Conservation (phyloP, 2,329 filamentous ascomycete species). For the Periglandula ipomoeae region DNA sequence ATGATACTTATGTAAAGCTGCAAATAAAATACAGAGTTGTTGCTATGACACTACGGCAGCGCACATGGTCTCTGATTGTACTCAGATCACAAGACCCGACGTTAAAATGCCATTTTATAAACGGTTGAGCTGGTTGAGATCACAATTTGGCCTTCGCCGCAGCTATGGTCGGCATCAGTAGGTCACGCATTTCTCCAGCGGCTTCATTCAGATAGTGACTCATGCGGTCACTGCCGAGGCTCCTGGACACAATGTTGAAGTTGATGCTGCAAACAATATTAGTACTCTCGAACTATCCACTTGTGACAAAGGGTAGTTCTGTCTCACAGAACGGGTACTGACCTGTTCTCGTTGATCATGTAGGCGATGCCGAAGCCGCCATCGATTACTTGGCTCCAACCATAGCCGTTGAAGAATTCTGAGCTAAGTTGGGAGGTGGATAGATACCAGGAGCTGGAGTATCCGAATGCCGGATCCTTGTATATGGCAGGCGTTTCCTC, state of each 20-base stretch:
- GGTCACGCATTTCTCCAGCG: constrained; percentile 77
- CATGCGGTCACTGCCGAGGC: constrained; percentile 83
- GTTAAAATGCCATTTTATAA: no score
- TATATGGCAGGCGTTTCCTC: constrained; percentile 78
- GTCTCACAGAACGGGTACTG: constrained; percentile 10
- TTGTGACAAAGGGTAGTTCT: background rate
- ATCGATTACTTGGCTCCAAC: constrained; percentile 96
- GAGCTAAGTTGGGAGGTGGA: constrained; percentile 83
- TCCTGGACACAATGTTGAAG: constrained; percentile 97
- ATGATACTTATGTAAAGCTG: background rate
- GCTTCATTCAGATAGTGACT: constrained; percentile 94
- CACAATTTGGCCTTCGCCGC: constrained; percentile 82
- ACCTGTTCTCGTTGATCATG: constrained; percentile 99
- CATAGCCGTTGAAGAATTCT: constrained; percentile 98
- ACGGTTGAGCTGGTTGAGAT: no score
- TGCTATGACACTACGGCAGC: background rate
- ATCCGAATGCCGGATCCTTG: constrained; percentile 75
- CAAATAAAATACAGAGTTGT: background rate
- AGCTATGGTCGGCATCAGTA: constrained; percentile 74
- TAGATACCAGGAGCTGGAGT: constrained; percentile 83
- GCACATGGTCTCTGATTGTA: background rate
- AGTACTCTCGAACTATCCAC: constrained; percentile 1
- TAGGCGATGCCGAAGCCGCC: constrained; percentile 96
- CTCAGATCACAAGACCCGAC: no score
- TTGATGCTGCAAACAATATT: constrained; percentile 57